Percentiles rank a stretch among this genome's conserved stretches.
Conservation (phyloP, 2,329 filamentous ascomycete genomes). For the Aspergillus brunneoviolaceus region DNA sequence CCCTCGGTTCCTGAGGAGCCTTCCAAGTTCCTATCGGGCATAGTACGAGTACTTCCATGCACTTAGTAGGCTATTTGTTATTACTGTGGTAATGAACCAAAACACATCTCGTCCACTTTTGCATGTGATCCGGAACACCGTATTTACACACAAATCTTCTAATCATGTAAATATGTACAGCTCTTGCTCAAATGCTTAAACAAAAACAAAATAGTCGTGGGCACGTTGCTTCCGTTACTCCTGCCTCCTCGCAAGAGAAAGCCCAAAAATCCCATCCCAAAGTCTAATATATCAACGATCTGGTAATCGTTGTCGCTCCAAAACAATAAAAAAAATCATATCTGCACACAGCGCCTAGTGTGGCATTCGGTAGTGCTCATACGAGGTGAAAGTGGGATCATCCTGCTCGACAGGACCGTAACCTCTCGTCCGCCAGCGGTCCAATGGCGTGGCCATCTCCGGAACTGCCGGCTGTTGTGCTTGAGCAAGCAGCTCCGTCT, state of each 20-base stretch:
- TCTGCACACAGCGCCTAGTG: conserved; percentile 16
- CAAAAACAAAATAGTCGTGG: conserved; percentile 6
- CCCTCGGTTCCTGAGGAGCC: conserved; percentile 4
- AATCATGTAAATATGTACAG: conserved; percentile 1
- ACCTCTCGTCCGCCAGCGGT: conserved; percentile 37
- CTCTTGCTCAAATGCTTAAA: conserved; percentile 3
- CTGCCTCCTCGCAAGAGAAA: background rate
- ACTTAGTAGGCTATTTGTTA: too few species aligned
- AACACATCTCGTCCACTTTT: background rate
- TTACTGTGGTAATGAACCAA: background rate
- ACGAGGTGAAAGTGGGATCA: conserved; percentile 33
- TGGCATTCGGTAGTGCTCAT: conserved; percentile 34
- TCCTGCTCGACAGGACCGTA: conserved; percentile 42
- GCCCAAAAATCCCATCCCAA: conserved; percentile 3
- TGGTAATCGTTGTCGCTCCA: conserved; percentile 1
- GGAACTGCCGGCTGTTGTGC: conserved; percentile 33
- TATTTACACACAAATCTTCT: background rate
- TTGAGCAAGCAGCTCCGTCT: conserved; percentile 37
- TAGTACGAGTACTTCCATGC: too few species aligned
- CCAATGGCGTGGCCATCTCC: conserved; percentile 24
- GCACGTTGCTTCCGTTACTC: conserved; percentile 4
- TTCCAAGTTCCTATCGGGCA: background rate
- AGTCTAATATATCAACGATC: conserved; percentile 1
- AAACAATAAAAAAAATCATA: conserved; percentile 2
- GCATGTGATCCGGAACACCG: background rate